These are phyloP conservation scores for Verruconis gallopava DNA, from an alignment of 2,329 filamentous ascomycete species.

Conservation along the genomic window DNA sequence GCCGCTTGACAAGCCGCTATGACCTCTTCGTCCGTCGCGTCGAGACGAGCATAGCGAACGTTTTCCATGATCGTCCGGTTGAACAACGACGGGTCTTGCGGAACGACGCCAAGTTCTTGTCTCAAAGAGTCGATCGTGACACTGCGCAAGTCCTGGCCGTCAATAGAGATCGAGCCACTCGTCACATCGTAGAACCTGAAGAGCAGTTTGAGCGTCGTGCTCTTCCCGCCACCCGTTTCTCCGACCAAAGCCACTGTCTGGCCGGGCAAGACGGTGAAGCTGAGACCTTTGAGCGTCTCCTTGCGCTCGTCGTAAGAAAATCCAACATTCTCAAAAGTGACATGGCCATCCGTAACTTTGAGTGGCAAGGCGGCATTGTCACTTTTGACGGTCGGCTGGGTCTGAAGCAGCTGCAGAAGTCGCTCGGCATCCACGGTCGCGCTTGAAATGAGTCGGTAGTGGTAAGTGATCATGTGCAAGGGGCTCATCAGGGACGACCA, in stretches of 20 bases:
- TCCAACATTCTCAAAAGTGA: conserved; percentile 41
- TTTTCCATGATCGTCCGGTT: conserved; percentile 53
- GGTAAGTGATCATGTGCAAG: conserved; percentile 37
- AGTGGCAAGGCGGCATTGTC: conserved; percentile 33
- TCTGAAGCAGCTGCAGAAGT: conserved; percentile 43
- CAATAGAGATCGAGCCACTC: conserved; percentile 41
- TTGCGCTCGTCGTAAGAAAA: conserved; percentile 45
- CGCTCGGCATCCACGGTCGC: conserved; percentile 54
- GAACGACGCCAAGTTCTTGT: conserved; percentile 48
- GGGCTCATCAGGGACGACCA: conserved; percentile 40
- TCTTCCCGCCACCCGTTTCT: conserved; percentile 50
- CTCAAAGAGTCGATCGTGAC: conserved; percentile 46
- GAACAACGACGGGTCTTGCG: conserved; percentile 52
- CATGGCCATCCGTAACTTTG: conserved; percentile 32
- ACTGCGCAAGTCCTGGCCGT: conserved; percentile 46
- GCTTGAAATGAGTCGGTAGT: conserved; percentile 34
- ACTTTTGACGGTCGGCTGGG: conserved; percentile 43
- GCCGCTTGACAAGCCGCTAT: conserved; percentile 48
- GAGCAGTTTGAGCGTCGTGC: conserved; percentile 47
- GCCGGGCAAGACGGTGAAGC: conserved; percentile 36
- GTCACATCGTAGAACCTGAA: conserved; percentile 48
- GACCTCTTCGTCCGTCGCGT: conserved; percentile 48
- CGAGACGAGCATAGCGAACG: conserved; percentile 47
- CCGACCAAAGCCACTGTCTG: conserved; percentile 49
- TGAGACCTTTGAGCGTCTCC: conserved; percentile 36